phyloP scores from a whole-genome alignment of 371 early-diverging fungal genomes.

The Actinomucor elegans region DNA sequence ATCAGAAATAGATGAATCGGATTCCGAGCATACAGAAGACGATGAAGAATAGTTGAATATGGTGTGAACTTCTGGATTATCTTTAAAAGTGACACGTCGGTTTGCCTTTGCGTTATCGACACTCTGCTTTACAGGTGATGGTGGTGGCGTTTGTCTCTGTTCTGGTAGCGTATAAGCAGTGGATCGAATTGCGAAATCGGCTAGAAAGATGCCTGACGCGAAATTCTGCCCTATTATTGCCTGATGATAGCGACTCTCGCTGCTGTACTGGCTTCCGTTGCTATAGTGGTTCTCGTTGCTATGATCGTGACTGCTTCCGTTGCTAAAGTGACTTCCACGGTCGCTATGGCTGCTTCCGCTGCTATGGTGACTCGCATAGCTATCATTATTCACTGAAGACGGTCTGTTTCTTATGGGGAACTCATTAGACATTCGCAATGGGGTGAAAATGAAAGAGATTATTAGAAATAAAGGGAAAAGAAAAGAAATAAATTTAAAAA shows the following conservation, averaged over 20 bases:
- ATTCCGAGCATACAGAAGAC: constrained; percentile 2
- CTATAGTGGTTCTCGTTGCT: too few species aligned
- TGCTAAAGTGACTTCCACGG: not conserved
- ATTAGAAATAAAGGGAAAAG: not conserved
- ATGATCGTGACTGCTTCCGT: not conserved
- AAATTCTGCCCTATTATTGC: constrained; percentile 5
- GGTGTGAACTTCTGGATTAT: constrained; percentile 17
- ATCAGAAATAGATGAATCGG: not conserved
- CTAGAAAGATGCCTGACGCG: constrained; percentile 1
- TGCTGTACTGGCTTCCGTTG: not conserved
- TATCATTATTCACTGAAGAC: not conserved
- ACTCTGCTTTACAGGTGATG: not conserved
- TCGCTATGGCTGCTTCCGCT: not conserved
- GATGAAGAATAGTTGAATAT: constrained; percentile 7
- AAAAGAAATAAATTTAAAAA: not conserved
- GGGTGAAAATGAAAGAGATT: not conserved
- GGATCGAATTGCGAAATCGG: constrained; percentile 14
- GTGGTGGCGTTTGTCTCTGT: not conserved
- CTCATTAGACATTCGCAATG: constrained; percentile 13
- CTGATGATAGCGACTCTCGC: not conserved
- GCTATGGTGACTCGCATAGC: not conserved
- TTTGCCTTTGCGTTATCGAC: constrained; percentile 1
- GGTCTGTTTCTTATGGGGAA: not conserved
- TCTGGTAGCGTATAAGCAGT: not conserved
- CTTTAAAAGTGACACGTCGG: constrained; percentile 24